These are phyloP conservation scores for Petunia hybrid DNA, from an alignment of 305 asterid genomes.

Conservation along the genomic window DNA sequence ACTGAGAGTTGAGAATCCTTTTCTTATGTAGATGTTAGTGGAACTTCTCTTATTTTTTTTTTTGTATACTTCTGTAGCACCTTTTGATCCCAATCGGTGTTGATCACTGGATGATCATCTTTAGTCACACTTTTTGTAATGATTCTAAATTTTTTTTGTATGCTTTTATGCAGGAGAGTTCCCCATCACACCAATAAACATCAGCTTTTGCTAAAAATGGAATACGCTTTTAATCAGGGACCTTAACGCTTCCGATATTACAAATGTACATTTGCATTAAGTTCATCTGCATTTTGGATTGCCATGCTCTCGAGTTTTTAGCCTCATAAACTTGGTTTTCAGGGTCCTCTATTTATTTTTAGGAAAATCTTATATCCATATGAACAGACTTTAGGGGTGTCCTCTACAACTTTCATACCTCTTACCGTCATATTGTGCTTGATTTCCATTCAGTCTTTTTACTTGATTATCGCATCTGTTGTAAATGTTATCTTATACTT, in stretches of 20 bases:
- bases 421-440: background rate
- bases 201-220: no score
- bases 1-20: no score
- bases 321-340: no score
- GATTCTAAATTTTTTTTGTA: no score
- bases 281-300: no score
- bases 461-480: conserved; percentile 15
- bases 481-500: conserved; percentile 20
- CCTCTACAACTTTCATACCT: background rate
- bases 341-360: background rate
- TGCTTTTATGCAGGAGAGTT: no score
- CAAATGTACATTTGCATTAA: no score
- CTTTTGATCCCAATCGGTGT: background rate
- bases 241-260: no score
- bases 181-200: no score
- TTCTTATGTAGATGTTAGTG: background rate
- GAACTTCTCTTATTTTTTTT: background rate
- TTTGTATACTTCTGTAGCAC: background rate
- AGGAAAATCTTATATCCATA: background rate
- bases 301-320: no score
- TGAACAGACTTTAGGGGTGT: background rate
- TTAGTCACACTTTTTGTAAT: no score
- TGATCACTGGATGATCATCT: background rate
- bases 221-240: no score
- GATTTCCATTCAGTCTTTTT: conserved; percentile 2